Evolutionary conservation across 2,329 filamentous ascomycete species (phyloP).

Genomic region (Alternaria incomplexa): DNA sequence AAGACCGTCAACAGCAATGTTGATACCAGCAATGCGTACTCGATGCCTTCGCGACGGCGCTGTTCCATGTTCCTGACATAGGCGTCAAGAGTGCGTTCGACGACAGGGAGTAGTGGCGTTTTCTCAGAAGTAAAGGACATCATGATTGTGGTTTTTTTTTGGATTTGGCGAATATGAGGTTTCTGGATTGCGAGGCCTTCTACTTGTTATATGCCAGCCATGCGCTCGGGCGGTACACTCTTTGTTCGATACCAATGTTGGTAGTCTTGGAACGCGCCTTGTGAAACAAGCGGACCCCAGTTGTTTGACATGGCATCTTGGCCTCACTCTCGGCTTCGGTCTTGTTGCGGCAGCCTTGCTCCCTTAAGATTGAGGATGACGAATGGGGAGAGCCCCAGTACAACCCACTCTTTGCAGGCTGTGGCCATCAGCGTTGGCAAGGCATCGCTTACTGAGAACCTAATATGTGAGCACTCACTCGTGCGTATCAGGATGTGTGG

Average conservation of each 20-base stretch:
- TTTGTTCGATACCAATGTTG: conserved; percentile 1
- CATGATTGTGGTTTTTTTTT: background rate
- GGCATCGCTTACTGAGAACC: background rate
- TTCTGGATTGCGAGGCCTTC: background rate
- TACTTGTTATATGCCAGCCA: conserved; percentile 1
- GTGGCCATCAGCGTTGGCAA: background rate
- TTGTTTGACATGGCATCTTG: conserved; percentile 13
- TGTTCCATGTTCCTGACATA: background rate
- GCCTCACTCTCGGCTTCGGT: background rate
- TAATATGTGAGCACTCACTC: background rate
- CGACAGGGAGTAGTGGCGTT: conserved; percentile 7
- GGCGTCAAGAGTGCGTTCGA: background rate
- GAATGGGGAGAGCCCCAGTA: background rate
- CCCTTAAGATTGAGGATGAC: background rate
- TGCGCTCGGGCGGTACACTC: background rate
- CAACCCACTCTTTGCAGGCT: background rate
- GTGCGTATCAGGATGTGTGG: background rate
- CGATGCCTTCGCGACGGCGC: conserved; percentile 4
- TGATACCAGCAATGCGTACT: conserved; percentile 3
- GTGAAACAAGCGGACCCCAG: conserved; percentile 11
- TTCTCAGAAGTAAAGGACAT: conserved; percentile 11
- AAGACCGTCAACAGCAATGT: conserved; percentile 16
- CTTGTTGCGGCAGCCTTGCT: conserved; percentile 1
- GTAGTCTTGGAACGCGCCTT: conserved; percentile 7
- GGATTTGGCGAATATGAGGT: background rate